Conservation (phyloP, 2,329 filamentous ascomycete genomes). For the Microcyclosporella mali region DNA sequence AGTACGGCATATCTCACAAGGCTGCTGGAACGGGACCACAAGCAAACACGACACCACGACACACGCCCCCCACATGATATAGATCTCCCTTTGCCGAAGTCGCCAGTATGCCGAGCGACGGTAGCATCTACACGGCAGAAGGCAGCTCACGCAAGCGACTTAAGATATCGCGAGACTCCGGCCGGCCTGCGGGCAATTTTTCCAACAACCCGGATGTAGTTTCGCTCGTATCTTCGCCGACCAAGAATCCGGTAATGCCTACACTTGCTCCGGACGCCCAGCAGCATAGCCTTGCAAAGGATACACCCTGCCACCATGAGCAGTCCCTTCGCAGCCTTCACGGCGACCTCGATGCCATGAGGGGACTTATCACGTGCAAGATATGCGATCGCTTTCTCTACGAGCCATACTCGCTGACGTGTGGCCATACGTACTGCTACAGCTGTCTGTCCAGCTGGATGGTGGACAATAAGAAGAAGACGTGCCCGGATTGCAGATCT, state of each 20-base stretch:
- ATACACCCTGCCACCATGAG: slow-evolving; percentile 20
- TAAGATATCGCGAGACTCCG: slow-evolving; percentile 17
- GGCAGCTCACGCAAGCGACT: slow-evolving; percentile 21
- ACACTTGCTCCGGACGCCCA: neutral
- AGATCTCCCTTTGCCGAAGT: too few relatives aligned
- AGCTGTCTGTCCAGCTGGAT: slow-evolving; percentile 46
- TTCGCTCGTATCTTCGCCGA: slow-evolving; percentile 6
- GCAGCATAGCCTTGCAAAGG: neutral
- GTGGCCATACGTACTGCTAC: slow-evolving; percentile 69
- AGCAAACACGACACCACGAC: too few relatives aligned
- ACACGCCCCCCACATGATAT: too few relatives aligned
- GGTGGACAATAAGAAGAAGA: slow-evolving; percentile 55
- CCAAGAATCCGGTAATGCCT: slow-evolving; percentile 4
- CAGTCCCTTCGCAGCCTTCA: slow-evolving; percentile 22
- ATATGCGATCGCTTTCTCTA: slow-evolving; percentile 64
- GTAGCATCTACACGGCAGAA: slow-evolving; percentile 10
- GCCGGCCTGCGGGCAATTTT: slow-evolving; percentile 8
- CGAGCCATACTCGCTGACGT: slow-evolving; percentile 62
- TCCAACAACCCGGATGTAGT: slow-evolving; percentile 7
- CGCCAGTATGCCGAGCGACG: slow-evolving; percentile 11
- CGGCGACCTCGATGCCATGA: slow-evolving; percentile 55
- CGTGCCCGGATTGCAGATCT: slow-evolving; percentile 62
- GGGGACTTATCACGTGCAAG: slow-evolving; percentile 58
- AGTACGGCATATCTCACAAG: too few relatives aligned
- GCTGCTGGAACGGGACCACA: too few relatives aligned